Conservation (phyloP, 2,329 filamentous ascomycete genomes). For the Immersiporthe knoxdaviesiana region DNA sequence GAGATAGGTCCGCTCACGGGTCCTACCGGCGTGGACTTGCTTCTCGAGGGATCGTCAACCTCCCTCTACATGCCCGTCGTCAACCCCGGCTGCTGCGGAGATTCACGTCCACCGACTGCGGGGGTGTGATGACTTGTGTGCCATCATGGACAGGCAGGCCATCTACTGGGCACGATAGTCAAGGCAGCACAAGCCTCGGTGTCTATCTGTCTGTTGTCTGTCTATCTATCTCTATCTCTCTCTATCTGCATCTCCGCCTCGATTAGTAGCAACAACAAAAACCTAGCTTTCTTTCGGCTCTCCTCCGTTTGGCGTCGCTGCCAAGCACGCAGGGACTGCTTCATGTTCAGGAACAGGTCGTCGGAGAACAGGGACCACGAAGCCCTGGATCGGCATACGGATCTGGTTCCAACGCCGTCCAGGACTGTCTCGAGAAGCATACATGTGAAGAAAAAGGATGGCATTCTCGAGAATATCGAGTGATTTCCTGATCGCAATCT, state of each 20-base stretch:
- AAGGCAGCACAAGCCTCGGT: neutral
- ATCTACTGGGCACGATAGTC: neutral
- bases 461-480: conserved; percentile 21
- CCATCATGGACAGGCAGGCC: neutral
- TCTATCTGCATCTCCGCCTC: too few species aligned
- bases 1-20: neutral
- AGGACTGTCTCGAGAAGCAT: neutral
- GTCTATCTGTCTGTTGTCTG: neutral
- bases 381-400: conserved; percentile 4
- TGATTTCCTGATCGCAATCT: conserved; percentile 25
- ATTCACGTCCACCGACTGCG: neutral
- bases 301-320: too few species aligned
- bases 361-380: neutral
- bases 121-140: neutral
- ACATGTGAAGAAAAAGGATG: conserved; percentile 12
- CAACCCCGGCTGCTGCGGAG: neutral
- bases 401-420: neutral
- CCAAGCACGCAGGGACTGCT: conserved; percentile 6
- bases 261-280: neutral
- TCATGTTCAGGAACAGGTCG: conserved; percentile 7
- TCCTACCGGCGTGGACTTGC: neutral
- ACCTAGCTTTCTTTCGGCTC: neutral
- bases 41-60: neutral
- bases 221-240: too few species aligned
- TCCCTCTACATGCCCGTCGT: neutral